Conservation (phyloP, 1,139 yeast species). For the Yamadazyma aaseri region DNA sequence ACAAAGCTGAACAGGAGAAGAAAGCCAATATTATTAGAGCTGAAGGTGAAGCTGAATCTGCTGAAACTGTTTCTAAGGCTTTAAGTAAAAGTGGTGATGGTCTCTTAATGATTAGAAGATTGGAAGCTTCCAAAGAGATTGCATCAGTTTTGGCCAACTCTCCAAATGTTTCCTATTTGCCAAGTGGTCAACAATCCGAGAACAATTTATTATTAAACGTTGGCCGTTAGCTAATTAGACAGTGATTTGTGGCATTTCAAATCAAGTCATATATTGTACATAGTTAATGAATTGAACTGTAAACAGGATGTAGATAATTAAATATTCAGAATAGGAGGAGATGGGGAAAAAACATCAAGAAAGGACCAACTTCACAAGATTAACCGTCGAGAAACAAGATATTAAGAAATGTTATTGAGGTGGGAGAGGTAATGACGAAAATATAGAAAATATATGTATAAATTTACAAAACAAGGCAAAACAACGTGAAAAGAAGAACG, state of each 20-base stretch:
- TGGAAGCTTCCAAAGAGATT: slow-evolving; percentile 95
- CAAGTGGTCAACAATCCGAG: slow-evolving; percentile 43
- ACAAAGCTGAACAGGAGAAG: slow-evolving; percentile 96
- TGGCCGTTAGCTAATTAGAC: no score
- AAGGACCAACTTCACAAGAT: no score
- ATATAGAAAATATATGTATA: no score
- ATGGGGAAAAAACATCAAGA: no score
- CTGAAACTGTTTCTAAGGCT: slow-evolving; percentile 92
- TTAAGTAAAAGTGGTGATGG: slow-evolving; percentile 96
- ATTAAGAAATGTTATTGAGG: no score
- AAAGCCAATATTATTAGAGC: slow-evolving; percentile 95
- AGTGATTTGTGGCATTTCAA: no score
- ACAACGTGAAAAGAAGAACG: no score
- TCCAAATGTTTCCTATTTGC: slow-evolving; percentile 89
- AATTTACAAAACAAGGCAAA: no score
- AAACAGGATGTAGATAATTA: no score
- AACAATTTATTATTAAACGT: slow-evolving; percentile 42
- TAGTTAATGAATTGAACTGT: neutral
- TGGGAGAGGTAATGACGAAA: no score
- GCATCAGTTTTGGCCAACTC: slow-evolving; percentile 84
- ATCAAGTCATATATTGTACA: neutral
- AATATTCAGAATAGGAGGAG: no score
- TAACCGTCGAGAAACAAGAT: no score
- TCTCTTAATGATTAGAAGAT: slow-evolving; percentile 85
- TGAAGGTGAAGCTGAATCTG: slow-evolving; percentile 99